A percentile compares a stretch with the other conserved stretches of the same genome.
Evolutionary conservation across 306 rosid species (phyloP).

Genomic region (Vigna unguiculata): DNA sequence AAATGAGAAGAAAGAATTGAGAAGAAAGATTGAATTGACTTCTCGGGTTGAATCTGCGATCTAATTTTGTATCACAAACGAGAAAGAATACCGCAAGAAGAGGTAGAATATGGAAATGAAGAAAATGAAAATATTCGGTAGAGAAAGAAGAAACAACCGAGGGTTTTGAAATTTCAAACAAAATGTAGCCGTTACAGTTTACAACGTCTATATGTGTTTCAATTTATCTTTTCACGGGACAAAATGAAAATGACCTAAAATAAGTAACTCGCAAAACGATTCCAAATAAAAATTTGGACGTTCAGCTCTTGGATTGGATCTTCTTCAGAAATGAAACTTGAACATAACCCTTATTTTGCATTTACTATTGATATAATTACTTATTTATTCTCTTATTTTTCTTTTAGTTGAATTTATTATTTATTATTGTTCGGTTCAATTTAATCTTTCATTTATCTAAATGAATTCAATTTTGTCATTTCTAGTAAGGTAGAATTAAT

Average conservation of each 20-base stretch:
- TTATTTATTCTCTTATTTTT: no score
- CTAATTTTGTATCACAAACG: slow-evolving; percentile 10
- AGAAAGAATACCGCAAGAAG: slow-evolving; percentile 40
- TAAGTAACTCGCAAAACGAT: neutral
- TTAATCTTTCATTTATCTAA: no score
- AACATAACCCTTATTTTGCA: neutral
- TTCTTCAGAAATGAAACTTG: neutral
- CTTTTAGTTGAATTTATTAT: no score
- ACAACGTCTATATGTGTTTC: slow-evolving; percentile 58
- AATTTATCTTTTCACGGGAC: slow-evolving; percentile 16
- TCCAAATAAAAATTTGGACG: neutral
- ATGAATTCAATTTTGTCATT: no score
- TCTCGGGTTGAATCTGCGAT: slow-evolving; percentile 26
- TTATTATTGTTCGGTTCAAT: no score
- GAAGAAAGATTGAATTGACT: slow-evolving; percentile 52
- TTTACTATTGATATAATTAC: no score
- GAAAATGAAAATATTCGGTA: slow-evolving; percentile 24
- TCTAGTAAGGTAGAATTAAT: no score
- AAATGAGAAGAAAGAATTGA: slow-evolving; percentile 42
- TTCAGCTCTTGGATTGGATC: no score
- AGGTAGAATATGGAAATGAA: neutral
- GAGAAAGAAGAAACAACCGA: slow-evolving; percentile 15
- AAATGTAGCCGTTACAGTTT: slow-evolving; percentile 78
- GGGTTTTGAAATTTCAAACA: slow-evolving; percentile 49
- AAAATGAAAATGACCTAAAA: neutral